Evolutionary conservation across 768 basidiomycete genomes (phyloP).

Genomic region (Podaxis carcinomalis): DNA sequence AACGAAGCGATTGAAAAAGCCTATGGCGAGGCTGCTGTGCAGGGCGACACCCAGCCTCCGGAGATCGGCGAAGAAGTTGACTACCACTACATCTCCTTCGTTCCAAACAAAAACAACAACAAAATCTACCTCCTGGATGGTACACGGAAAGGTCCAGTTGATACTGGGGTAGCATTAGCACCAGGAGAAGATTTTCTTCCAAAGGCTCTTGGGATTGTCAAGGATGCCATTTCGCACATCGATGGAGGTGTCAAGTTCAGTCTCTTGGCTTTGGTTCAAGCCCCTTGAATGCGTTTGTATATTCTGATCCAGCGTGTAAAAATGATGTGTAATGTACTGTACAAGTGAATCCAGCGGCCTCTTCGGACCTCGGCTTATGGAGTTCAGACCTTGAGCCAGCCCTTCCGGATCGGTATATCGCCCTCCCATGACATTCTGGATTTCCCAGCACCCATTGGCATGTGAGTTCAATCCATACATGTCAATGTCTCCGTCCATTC

Average conservation of each 20-base stretch:
- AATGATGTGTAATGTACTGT: background rate
- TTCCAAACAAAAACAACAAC: conserved; percentile 23
- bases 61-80: conserved; percentile 25
- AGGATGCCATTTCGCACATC: conserved; percentile 19
- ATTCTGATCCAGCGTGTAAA: background rate
- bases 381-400: background rate
- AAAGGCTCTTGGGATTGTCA: conserved; percentile 19
- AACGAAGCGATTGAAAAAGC: conserved; percentile 25
- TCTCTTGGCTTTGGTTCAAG: conserved; percentile 20
- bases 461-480: background rate
- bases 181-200: conserved; percentile 22
- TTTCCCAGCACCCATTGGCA: background rate
- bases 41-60: conserved; percentile 27
- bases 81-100: conserved; percentile 31
- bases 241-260: conserved; percentile 23
- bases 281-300: background rate
- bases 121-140: conserved; percentile 32
- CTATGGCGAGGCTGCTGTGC: conserved; percentile 23
- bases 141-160: conserved; percentile 26
- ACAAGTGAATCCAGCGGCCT: background rate
- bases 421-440: background rate
- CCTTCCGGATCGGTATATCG: background rate
- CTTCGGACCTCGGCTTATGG: background rate
- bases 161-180: conserved; percentile 18
- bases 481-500: background rate